A percentile compares a stretch with the other conserved stretches of the same genome.
These are phyloP conservation scores for Botryobasidium botryosum DNA, from an alignment of 768 basidiomycete genomes.

Conservation along the genomic window DNA sequence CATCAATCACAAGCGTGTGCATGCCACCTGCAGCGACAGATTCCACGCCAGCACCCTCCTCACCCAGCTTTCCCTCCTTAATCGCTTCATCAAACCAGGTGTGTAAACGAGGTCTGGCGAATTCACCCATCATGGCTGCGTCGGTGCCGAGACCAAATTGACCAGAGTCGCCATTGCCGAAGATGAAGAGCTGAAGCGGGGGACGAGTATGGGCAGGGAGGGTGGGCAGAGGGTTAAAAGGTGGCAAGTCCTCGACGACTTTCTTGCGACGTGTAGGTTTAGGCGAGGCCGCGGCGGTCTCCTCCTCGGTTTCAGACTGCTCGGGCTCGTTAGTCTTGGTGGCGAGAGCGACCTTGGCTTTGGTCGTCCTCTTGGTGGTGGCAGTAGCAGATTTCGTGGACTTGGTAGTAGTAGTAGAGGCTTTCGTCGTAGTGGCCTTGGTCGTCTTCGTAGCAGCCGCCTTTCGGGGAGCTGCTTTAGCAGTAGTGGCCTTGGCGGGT, in stretches of 20 bases:
- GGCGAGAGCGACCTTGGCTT: not conserved
- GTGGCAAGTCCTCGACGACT: no score
- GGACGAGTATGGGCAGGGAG: constrained; percentile 43
- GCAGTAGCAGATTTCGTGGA: not conserved
- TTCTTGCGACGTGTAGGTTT: no score
- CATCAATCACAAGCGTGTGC: constrained; percentile 78
- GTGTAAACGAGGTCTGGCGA: constrained; percentile 58
- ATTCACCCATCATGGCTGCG: constrained; percentile 41
- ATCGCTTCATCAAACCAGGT: constrained; percentile 63
- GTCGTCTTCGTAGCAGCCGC: no score
- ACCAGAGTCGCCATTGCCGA: constrained; percentile 85
- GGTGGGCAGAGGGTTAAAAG: constrained; percentile 30
- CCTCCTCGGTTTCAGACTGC: no score
- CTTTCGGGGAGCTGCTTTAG: no score
- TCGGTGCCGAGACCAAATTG: constrained; percentile 86
- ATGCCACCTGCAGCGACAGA: constrained; percentile 69
- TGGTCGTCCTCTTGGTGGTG: not conserved
- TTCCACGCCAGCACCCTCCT: constrained; percentile 59
- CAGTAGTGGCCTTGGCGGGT: not conserved
- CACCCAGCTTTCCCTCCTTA: constrained; percentile 43
- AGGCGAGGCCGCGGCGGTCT: no score
- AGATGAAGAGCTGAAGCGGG: constrained; percentile 59
- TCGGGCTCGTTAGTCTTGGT: not conserved
- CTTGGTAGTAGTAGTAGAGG: not conserved
- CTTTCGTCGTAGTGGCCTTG: not conserved